These are phyloP conservation scores for Diddensiella transvaalensis DNA, from an alignment of 805 yeast genomes.

Conservation along the genomic window DNA sequence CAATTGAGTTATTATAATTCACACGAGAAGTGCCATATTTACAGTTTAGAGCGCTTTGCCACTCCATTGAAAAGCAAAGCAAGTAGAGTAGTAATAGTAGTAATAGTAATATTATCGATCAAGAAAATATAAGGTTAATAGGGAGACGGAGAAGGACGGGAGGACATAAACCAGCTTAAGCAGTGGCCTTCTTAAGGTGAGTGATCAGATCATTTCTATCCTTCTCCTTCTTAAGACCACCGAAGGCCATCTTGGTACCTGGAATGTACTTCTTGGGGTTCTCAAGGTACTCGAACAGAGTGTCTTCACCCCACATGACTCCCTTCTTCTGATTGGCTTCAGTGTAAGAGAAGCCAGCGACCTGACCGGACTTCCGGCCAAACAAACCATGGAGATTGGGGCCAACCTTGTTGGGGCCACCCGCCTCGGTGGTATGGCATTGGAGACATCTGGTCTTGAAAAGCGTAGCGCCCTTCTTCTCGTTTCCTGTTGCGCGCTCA, in stretches of 20 bases:
- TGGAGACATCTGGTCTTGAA: constrained; percentile 99
- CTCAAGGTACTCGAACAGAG: constrained; percentile 92
- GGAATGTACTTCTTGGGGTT: constrained; percentile 99
- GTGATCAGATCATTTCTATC: constrained; percentile 97
- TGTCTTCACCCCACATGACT: constrained; percentile 80
- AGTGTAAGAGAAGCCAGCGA: constrained; percentile 91
- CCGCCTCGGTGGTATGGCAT: constrained; percentile 95
- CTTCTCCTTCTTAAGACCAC: constrained; percentile 98
- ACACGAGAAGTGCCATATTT: too few species aligned
- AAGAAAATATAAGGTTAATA: too few species aligned
- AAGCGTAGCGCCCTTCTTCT: constrained; percentile 94
- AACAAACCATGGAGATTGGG: constrained; percentile 96
- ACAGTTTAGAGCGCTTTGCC: too few species aligned
- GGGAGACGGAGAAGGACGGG: too few species aligned
- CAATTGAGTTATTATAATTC: too few species aligned
- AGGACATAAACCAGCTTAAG: too few species aligned
- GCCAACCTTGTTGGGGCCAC: constrained; percentile 98
- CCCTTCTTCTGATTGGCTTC: constrained; percentile 98
- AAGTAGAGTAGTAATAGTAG: too few species aligned
- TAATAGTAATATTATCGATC: too few species aligned
- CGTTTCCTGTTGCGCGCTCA: constrained; percentile 47
- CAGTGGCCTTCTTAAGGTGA: constrained; percentile 55
- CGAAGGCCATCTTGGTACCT: constrained; percentile 99
- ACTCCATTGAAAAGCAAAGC: too few species aligned
- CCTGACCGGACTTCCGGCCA: constrained; percentile 89